Evolutionary conservation across 2,329 filamentous ascomycete species (phyloP).

Genomic region (Orbilia ellipsospora): DNA sequence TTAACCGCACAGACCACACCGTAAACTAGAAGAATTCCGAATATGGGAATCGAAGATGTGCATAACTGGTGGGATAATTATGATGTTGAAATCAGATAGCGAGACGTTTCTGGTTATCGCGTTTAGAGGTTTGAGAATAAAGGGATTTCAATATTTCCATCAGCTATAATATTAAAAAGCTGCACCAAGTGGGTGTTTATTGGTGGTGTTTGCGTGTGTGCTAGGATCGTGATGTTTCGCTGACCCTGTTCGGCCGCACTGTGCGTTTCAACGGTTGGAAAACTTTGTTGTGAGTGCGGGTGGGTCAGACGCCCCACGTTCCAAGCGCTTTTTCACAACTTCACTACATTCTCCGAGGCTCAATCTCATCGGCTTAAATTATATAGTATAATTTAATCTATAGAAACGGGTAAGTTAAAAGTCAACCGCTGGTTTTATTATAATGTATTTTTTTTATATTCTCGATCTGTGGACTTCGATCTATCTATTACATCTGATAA

Average conservation of each 20-base stretch:
- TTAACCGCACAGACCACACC: neutral
- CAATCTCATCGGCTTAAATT: neutral
- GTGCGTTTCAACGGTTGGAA: slow-evolving; percentile 23
- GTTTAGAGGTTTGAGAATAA: neutral
- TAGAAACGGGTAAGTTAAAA: neutral
- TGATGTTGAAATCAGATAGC: too few species aligned
- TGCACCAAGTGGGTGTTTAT: neutral
- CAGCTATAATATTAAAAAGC: neutral
- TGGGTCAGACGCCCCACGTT: slow-evolving; percentile 45
- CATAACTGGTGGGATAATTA: too few species aligned
- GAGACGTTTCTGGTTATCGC: neutral
- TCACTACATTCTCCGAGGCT: too few species aligned
- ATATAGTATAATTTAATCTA: neutral
- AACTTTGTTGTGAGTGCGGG: slow-evolving; percentile 5
- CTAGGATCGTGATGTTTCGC: slow-evolving; percentile 1
- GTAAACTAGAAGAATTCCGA: too few species aligned
- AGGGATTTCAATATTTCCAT: too few species aligned
- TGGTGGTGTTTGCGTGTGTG: too few species aligned
- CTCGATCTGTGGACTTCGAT: slow-evolving; percentile 19
- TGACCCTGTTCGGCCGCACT: slow-evolving; percentile 14
- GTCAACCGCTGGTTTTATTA: too few species aligned
- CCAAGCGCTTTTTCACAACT: slow-evolving; percentile 5
- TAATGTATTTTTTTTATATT: too few species aligned
- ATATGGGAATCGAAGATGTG: too few species aligned
- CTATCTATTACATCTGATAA: slow-evolving; percentile 37